Evolutionary conservation across 2,329 filamentous ascomycete species (phyloP).

Genomic region (Fusarium acutatum): DNA sequence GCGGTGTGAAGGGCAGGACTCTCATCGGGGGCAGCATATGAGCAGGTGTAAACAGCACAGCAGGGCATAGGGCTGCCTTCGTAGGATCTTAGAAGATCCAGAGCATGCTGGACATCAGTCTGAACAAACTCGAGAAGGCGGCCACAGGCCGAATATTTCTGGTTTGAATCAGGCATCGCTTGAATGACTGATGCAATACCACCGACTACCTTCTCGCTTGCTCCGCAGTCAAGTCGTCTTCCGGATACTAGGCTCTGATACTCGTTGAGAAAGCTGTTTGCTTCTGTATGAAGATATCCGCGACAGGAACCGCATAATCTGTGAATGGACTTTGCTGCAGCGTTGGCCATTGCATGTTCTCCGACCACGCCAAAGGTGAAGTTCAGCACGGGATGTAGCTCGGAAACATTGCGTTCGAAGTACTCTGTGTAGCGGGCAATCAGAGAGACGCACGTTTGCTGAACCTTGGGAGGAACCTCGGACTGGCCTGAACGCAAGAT

Average conservation of each 20-base stretch:
- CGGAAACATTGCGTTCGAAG: conserved; percentile 74
- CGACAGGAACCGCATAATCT: conserved; percentile 81
- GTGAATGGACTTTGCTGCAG: conserved; percentile 78
- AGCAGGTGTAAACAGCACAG: conserved; percentile 35
- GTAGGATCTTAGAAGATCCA: conserved; percentile 29
- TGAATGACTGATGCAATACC: conserved; percentile 81
- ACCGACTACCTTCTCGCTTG: conserved; percentile 77
- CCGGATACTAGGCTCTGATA: conserved; percentile 71
- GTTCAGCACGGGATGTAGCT: conserved; percentile 75
- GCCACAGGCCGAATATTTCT: conserved; percentile 58
- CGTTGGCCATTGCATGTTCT: conserved; percentile 68
- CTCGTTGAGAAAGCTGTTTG: conserved; percentile 74
- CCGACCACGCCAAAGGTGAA: conserved; percentile 77
- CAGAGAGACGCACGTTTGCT: conserved; percentile 73
- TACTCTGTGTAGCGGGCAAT: conserved; percentile 80
- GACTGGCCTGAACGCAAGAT: conserved; percentile 60
- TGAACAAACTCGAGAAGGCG: conserved; percentile 60
- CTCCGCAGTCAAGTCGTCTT: conserved; percentile 67
- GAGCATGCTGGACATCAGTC: conserved; percentile 56
- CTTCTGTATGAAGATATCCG: conserved; percentile 71
- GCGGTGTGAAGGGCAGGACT: conserved; percentile 57
- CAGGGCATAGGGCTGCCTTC: conserved; percentile 32
- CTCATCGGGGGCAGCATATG: conserved; percentile 49
- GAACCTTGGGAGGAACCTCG: conserved; percentile 67
- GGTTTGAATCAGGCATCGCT: conserved; percentile 68